phyloP scores from a whole-genome alignment of 2,329 filamentous ascomycete genomes.

The Colletotrichum lini region DNA sequence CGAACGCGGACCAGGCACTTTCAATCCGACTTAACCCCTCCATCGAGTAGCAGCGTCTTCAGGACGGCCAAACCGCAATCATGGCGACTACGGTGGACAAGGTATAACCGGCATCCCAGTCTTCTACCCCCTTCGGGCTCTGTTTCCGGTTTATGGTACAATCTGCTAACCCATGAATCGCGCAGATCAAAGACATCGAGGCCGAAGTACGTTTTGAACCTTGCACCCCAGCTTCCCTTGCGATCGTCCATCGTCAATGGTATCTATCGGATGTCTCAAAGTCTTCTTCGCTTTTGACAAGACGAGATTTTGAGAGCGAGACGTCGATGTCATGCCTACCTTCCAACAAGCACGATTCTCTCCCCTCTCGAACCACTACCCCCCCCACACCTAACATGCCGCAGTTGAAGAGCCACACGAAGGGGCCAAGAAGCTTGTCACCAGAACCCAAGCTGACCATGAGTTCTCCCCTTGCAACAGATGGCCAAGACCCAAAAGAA shows the following conservation, averaged over 20 bases:
- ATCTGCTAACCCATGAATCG: constrained; percentile 51
- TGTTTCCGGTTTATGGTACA: constrained; percentile 30
- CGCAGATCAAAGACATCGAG: constrained; percentile 96
- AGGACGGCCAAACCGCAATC: constrained; percentile 56
- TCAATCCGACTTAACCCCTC: background rate
- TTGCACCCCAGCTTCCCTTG: background rate
- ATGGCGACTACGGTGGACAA: constrained; percentile 99
- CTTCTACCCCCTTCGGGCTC: background rate
- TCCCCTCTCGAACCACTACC: background rate
- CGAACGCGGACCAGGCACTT: constrained; percentile 1
- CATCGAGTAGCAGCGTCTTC: constrained; percentile 17
- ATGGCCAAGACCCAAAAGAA: constrained; percentile 99
- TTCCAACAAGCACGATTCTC: background rate
- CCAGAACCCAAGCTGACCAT: constrained; percentile 1
- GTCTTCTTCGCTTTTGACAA: background rate
- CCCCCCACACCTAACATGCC: constrained; percentile 9
- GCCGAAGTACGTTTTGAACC: constrained; percentile 77
- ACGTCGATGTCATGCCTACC: background rate
- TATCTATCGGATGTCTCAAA: background rate
- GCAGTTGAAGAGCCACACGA: background rate
- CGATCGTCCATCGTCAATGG: constrained; percentile 31
- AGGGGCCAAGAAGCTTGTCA: background rate
- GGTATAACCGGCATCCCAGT: constrained; percentile 64
- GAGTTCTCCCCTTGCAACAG: constrained; percentile 57
- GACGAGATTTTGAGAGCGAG: background rate